Evolutionary conservation across 2,329 filamentous ascomycete species (phyloP), one percentile per base, ranked within the genome.

Genomic region (Diaporthe eres): DNA sequence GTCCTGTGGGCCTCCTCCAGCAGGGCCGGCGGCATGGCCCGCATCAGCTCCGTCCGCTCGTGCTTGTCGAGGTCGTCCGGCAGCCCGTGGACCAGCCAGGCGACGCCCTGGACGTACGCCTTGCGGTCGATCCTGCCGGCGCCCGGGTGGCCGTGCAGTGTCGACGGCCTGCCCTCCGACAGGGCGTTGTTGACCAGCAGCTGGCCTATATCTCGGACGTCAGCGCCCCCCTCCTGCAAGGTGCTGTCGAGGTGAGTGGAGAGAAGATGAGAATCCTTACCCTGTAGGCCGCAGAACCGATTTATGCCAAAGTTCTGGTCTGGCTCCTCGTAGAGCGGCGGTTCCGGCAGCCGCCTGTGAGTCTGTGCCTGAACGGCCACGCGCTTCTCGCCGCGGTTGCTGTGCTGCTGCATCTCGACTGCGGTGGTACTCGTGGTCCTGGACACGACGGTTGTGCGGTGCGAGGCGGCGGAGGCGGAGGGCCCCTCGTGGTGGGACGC

Each of bases 41-140:
- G 85, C 51, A 86, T 86, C 6, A 93, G 84, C 63, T 86, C 87
- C 34, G 88, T 80, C 39, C 84, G 81, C 80, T 94, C 92, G 77
- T 88, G 87, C 3, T 84, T 83, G 44, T 88, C 88, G 42, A 94
- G 86, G 68, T 92, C 85, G 1, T 82, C 77, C 0, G 92, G 92
- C 0, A 94, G 86, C 10, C 89, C 92, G 76, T 88, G 88, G n/a
- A 94, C 86, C 34, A 94, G 85, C 81, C 93, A 93, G 3, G 89
- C 88, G 5, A 93, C 83, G 75, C 90, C 89, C 78, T 93, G 90
- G 67, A 94, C 83, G 81, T 93, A 94, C 13, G 92, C 86, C 77
- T 91, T 90, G 37, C 92, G 88, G 70, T 90, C 89, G 78, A 91
- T 61, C 17, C 68, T 49, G 53, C 63, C 60, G n/a, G 31, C 15